These are phyloP conservation scores for Laburnicola sp. DNA, from an alignment of 2,329 filamentous ascomycete species.

Conservation along the genomic window DNA sequence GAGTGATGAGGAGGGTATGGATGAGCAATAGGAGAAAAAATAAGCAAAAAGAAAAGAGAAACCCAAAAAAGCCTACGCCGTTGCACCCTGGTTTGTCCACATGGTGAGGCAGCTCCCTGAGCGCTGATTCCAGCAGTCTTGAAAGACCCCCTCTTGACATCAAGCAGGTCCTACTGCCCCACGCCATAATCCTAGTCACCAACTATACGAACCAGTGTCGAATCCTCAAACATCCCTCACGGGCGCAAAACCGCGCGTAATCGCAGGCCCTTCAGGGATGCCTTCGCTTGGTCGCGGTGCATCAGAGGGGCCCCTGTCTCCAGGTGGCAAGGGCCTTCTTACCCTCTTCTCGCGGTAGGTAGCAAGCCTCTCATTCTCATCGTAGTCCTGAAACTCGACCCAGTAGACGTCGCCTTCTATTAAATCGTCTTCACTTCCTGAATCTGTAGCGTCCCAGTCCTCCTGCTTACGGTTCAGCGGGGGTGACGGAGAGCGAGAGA, in stretches of 20 bases:
- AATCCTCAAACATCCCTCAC: not conserved
- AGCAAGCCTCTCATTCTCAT: constrained; percentile 33
- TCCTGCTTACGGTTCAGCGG: constrained; percentile 11
- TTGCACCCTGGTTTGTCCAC: too few relatives aligned
- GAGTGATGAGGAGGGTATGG: too few relatives aligned
- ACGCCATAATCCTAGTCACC: too few relatives aligned
- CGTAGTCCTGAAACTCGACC: constrained; percentile 27
- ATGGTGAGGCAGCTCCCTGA: too few relatives aligned
- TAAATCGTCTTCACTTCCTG: constrained; percentile 26
- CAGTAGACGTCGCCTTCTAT: constrained; percentile 19
- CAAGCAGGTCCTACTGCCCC: too few relatives aligned
- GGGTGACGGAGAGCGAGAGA: constrained; percentile 14
- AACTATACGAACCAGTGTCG: too few relatives aligned
- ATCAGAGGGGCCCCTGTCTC: not conserved
- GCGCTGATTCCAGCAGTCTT: too few relatives aligned
- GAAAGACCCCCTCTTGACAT: too few relatives aligned
- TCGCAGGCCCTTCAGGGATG: not conserved
- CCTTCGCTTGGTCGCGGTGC: not conserved
- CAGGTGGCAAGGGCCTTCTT: not conserved
- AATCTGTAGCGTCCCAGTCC: constrained; percentile 29
- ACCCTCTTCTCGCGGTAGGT: constrained; percentile 33
- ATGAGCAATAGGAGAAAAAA: too few relatives aligned
- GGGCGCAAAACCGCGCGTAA: not conserved
- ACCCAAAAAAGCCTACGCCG: too few relatives aligned
- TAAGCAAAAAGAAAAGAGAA: too few relatives aligned